Base-by-base conservation (phyloP, 2,329 filamentous ascomycete genomes). In the Coniella vitis region DNA sequence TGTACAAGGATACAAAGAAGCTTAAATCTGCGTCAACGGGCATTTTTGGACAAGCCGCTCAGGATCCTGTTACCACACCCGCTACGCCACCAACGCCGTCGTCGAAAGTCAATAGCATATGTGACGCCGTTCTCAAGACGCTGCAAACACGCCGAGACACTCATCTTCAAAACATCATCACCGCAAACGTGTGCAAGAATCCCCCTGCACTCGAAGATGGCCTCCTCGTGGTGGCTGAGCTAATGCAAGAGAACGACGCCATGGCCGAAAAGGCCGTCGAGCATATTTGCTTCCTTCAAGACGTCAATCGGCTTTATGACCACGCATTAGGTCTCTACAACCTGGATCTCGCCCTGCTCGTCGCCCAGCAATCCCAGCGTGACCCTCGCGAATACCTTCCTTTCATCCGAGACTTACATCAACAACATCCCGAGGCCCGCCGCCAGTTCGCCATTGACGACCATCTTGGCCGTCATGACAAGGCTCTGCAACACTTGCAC, bases 201-300 rank as follows among this genome's bases (percentile, higher is more conserved):
- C 93, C 93, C 0, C 90, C 93, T 7, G 91, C 95, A 44, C 77
- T 97, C 1, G 87, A 94, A 50, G 84, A 91, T 53, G 93, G 90
- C 3, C 72, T 98, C 44, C 70, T 70, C 2, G 81, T 97, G 29
- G 87, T 97, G 31, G 84, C 88, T 4, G 77, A 83, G 47, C 70
- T 98, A 32, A 78, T 82, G 72, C 75, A 78, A 48, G 77, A 84
- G 56, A 79, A 86, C 43, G 72, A 81, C 37, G 77, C 82, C 45
- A 75, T 90, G 56, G 88, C 89, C 0, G 91, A 97, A 57, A 85
- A 84, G 64, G 91, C 91, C 0, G 85, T 96, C 19, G 90, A 96
- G 63, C 93, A 98, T 61, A 96, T 98, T 52, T 97, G 90, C 73
- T 98, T 98, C 73, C 76, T 98, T 37, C 88, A 90, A 1, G 93